Percentiles rank a stretch among this genome's conserved stretches.
Conservation (phyloP, 768 basidiomycete species). For the Porphyrellus cyaneotinctus region DNA sequence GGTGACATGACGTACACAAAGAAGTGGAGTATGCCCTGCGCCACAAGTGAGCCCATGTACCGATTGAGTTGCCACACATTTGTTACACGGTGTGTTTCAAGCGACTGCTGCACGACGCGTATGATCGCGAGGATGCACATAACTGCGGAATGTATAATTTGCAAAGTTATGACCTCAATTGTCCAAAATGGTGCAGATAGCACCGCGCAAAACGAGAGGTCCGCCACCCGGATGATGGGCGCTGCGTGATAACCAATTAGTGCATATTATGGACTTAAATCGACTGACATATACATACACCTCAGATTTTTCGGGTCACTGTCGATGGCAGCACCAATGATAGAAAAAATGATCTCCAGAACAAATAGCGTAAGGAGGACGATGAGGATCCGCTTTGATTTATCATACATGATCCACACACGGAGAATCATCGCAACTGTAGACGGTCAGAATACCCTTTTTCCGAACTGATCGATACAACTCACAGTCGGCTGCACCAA, state of each 20-base stretch:
- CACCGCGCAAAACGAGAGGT: not conserved
- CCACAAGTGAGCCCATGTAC: not conserved
- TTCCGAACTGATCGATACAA: not conserved
- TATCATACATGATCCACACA: slow-evolving; percentile 2
- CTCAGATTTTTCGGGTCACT: not conserved
- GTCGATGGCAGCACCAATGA: not conserved
- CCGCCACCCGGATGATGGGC: not conserved
- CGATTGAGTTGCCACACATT: not conserved
- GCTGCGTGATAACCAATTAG: not conserved
- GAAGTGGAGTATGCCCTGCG: not conserved
- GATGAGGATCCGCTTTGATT: not conserved
- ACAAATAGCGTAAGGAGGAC: not conserved
- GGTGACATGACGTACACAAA: not conserved
- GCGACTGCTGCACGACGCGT: not conserved
- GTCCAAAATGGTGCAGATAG: not conserved
- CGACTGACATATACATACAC: not conserved
- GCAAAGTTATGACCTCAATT: not conserved
- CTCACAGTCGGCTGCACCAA: not conserved
- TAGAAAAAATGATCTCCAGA: not conserved
- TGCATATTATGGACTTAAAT: too few relatives aligned
- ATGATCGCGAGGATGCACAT: not conserved
- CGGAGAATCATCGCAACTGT: slow-evolving; percentile 1
- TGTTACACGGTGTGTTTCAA: not conserved
- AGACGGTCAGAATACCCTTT: too few relatives aligned
- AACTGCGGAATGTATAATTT: not conserved